Conservation (phyloP, 805 yeast species). For the Saccharomycopsis oosterbeekiorum region DNA sequence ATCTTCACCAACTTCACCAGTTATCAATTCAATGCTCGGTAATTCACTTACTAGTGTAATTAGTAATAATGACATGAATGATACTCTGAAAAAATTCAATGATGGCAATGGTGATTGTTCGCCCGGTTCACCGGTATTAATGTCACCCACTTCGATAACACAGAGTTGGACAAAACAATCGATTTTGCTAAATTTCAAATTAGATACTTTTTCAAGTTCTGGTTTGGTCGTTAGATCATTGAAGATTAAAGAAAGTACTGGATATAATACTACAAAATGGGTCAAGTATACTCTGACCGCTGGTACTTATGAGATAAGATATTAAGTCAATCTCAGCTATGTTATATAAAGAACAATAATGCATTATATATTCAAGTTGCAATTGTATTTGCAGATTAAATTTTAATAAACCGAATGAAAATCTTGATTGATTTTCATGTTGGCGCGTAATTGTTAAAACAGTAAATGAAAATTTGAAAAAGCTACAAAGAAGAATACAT, state of each 20-base stretch:
- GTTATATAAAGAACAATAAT: no score
- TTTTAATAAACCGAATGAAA: no score
- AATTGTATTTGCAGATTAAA: background rate
- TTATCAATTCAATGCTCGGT: background rate
- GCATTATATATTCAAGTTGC: background rate
- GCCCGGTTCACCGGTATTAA: background rate
- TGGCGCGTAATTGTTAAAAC: background rate
- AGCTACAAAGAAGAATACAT: background rate
- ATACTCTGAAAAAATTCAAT: background rate
- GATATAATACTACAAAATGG: conserved; percentile 76
- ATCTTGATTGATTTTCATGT: background rate
- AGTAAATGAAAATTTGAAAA: background rate
- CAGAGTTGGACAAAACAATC: conserved; percentile 63
- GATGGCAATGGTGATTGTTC: background rate
- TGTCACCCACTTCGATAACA: background rate
- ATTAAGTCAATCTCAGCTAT: conserved; percentile 26
- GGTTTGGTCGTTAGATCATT: conserved; percentile 68
- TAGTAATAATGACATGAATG: background rate
- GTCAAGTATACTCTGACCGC: conserved; percentile 69
- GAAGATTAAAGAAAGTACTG: conserved; percentile 48
- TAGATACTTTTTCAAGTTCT: conserved; percentile 68
- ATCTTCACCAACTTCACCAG: conserved; percentile 7
- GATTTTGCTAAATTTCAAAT: conserved; percentile 53
- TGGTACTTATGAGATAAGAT: conserved; percentile 75
- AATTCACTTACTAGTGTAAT: background rate